phyloP scores from a whole-genome alignment of 306 rosid genomes.

The Inga leiocalycina region DNA sequence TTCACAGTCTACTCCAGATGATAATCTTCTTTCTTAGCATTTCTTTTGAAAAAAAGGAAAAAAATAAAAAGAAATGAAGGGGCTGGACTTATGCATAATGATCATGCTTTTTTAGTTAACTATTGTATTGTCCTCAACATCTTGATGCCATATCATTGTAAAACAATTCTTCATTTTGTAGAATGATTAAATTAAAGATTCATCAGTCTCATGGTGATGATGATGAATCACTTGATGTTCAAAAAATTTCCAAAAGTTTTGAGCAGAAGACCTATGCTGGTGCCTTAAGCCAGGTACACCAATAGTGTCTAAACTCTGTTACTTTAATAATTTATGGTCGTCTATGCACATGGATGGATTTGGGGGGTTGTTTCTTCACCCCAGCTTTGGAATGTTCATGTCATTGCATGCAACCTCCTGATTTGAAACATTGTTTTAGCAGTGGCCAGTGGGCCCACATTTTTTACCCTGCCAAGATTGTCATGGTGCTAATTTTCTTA shows the following conservation, averaged over 20 bases:
- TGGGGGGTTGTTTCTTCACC: not conserved
- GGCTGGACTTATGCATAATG: no score
- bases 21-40: not conserved
- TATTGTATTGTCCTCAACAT: not conserved
- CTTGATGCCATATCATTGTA: not conserved
- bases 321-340: not conserved
- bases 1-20: not conserved
- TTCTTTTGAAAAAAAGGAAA: not conserved
- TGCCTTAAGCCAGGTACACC: constrained; percentile 51
- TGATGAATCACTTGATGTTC: constrained; percentile 42
- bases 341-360: not conserved
- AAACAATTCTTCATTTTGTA: constrained; percentile 13
- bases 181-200: constrained; percentile 48
- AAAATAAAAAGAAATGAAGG: not conserved
- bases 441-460: not conserved
- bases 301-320: not conserved
- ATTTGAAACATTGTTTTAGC: not conserved
- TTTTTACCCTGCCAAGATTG: not conserved
- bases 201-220: constrained; percentile 44
- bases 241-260: constrained; percentile 50
- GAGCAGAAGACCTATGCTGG: constrained; percentile 54
- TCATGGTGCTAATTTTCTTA: not conserved
- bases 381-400: not conserved
- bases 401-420: not conserved
- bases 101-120: not conserved